Evolutionary conservation across 768 basidiomycete species (phyloP), one percentile per base, ranked within the genome.

Genomic region (Rhodocollybia butyracea): DNA sequence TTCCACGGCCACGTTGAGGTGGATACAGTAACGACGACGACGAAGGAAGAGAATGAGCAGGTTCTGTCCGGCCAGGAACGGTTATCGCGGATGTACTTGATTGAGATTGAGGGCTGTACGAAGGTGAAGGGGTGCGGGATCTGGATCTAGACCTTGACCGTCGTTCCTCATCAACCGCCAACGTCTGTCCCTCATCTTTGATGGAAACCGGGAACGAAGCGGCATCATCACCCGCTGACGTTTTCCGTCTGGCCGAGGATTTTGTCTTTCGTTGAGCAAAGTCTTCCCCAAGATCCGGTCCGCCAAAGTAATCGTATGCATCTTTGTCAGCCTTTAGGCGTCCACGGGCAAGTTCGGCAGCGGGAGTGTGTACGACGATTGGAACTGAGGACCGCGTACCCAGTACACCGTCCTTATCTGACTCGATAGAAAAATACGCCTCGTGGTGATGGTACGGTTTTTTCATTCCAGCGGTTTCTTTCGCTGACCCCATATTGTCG

Each of bases 241-340:
- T 31, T 27, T 39, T 19, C 32, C 32, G 46, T 52, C 46, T 59
- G 53, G 55, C 55, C 54, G 54, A 45, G n/a, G 62, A 61, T n/a
- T 46, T 57, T 31, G 54, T 52, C 12, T 67, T 61, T 47, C 66
- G 60, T 45, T 63, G 60, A 62, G 67, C 63, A 55, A 73, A 79
- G 57, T 80, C 81, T 51, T 79, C 79, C 2, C 79, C 80, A 13
- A 83, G 70, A 63, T 83, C 81, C 8, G 84, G 77, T 2, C 80
- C 83, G 10, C 70, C 78, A 60, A 85, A 85, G 67, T 83, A 82
- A 61, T 86, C 83, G 60, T 80, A 81, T 15, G 80, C 79, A 58
- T 74, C 73, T 36, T 68, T 67, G 27, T 69, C 68, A 1, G 61
- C 65, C 39, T 46, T 41, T 29, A 58, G 45, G 27, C 17, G 19